Conservation (phyloP, 192 early-diverging fungal genomes). For the Linnemannia exigua region DNA sequence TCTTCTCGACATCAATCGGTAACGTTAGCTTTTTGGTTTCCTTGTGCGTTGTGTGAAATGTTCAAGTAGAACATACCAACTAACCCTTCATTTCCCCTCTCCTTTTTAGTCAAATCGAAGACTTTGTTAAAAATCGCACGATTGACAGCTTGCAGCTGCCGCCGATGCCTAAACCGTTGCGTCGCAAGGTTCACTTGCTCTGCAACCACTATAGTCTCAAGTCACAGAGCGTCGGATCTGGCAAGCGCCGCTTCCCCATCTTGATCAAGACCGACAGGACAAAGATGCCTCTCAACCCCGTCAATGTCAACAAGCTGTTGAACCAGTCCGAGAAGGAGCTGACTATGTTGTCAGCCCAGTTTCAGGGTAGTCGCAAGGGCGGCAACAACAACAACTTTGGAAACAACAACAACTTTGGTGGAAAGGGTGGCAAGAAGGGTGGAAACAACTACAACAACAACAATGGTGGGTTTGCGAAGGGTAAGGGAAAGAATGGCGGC, state of each 20-base stretch:
- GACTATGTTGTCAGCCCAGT: conserved; percentile 34
- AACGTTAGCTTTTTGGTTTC: not conserved
- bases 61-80: not conserved
- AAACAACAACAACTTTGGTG: conserved; percentile 2
- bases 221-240: conserved; percentile 62
- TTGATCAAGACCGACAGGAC: conserved; percentile 63
- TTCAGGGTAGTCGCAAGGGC: conserved; percentile 40
- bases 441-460: not conserved
- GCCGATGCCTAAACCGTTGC: conserved; percentile 59
- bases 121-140: conserved; percentile 43
- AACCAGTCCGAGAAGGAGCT: conserved; percentile 53
- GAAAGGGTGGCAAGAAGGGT: not conserved
- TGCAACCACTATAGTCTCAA: conserved; percentile 62
- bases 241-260: conserved; percentile 52
- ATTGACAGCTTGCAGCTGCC: conserved; percentile 55
- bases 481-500: conserved; percentile 9
- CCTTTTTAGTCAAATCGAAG: conserved; percentile 27
- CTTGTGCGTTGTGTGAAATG: too few relatives aligned
- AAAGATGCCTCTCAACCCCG: conserved; percentile 57
- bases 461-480: not conserved
- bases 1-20: conserved; percentile 45
- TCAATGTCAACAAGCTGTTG: conserved; percentile 57
- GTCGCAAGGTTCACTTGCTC: conserved; percentile 61
- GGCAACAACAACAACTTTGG: conserved; percentile 18
- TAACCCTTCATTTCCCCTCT: not conserved